Percentiles rank a stretch among this genome's conserved stretches.
Evolutionary conservation across 176 grass and related monocot species (phyloP).

Genomic region (Urochloa ruziziensis): DNA sequence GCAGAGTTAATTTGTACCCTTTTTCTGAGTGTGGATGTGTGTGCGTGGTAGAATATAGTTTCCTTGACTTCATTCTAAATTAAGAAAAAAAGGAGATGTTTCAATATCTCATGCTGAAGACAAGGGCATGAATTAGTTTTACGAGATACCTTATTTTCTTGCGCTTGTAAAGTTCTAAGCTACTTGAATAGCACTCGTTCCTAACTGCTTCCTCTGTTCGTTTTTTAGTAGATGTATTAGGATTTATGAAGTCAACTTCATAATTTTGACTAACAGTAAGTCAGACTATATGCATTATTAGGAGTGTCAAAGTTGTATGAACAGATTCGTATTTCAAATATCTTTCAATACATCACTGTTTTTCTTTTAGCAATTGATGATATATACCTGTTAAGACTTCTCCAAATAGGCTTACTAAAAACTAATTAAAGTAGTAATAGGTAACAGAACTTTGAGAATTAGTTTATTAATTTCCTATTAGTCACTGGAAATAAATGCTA

Average conservation of each 20-base stretch:
- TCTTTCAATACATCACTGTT: no score
- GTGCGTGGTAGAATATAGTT: background rate
- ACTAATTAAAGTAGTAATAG: background rate
- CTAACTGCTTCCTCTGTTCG: no score
- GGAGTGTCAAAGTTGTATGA: no score
- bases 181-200: no score
- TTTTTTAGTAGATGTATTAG: no score
- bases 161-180: background rate
- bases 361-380: no score
- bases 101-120: background rate
- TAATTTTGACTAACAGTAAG: no score
- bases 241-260: no score
- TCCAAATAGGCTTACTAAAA: background rate
- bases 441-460: background rate
- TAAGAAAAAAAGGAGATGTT: background rate
- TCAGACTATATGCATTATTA: no score
- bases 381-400: no score
- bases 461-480: background rate
- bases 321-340: no score
- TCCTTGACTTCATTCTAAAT: background rate
- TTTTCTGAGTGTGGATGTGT: no score
- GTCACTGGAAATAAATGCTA: slow-evolving; percentile 5
- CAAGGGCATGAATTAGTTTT: background rate
- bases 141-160: background rate
- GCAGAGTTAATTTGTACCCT: background rate